Evolutionary conservation across 176 grass and related monocot genomes (phyloP).

Genomic region (Typha latifolia): DNA sequence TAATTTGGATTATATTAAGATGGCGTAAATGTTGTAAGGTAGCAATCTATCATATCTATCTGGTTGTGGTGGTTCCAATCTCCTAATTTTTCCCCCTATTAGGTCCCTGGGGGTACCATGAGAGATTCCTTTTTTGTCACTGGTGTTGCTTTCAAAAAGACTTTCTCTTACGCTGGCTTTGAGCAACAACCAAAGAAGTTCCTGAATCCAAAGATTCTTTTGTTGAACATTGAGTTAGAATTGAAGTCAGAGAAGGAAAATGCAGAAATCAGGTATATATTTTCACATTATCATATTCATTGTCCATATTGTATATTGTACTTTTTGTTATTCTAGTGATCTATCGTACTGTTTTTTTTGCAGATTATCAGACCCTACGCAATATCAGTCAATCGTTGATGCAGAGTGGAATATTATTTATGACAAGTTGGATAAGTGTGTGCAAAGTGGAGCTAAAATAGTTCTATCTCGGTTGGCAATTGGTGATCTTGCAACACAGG

Average conservation of each 20-base stretch:
- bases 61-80: too few relatives aligned
- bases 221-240: slow-evolving; percentile 94
- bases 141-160: slow-evolving; percentile 93
- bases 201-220: slow-evolving; percentile 78
- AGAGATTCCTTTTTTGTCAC: slow-evolving; percentile 96
- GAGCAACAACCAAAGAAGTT: slow-evolving; percentile 97
- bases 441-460: slow-evolving; percentile 85
- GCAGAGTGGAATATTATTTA: slow-evolving; percentile 99
- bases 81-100: slow-evolving; percentile 13
- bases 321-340: neutral
- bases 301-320: neutral
- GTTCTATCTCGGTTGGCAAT: slow-evolving; percentile 81
- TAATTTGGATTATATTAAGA: too few relatives aligned
- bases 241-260: slow-evolving; percentile 98
- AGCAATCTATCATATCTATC: too few relatives aligned
- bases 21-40: too few relatives aligned
- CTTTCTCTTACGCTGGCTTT: slow-evolving; percentile 93
- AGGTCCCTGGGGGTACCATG: slow-evolving; percentile 95
- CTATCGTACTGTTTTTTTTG: neutral
- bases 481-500: slow-evolving; percentile 95
- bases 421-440: slow-evolving; percentile 97
- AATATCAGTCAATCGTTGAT: slow-evolving; percentile 99
- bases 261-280: slow-evolving; percentile 81
- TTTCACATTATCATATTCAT: neutral
- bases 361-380: slow-evolving; percentile 80